A percentile compares a stretch with the other conserved stretches of the same genome.
Evolutionary conservation across 768 basidiomycete species (phyloP).

Genomic region (Pleurotus platypus): DNA sequence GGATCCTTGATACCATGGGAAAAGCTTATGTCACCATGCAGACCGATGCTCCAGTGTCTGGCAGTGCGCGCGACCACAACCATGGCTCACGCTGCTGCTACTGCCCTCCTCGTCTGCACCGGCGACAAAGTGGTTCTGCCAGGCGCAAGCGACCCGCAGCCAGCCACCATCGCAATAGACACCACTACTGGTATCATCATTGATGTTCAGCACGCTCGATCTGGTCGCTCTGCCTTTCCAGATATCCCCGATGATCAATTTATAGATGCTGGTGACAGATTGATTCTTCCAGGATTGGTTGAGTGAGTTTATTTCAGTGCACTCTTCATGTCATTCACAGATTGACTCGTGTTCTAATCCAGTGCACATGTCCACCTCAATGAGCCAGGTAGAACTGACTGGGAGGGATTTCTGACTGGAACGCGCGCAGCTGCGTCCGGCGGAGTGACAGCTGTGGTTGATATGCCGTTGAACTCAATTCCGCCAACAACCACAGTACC

Average conservation of each 20-base stretch:
- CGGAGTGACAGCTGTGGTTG: constrained; percentile 92
- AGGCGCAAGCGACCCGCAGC: constrained; percentile 37
- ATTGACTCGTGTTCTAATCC: constrained; percentile 10
- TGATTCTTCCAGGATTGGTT: constrained; percentile 75
- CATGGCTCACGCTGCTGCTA: not conserved
- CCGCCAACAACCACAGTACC: constrained; percentile 89
- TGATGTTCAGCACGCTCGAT: constrained; percentile 35
- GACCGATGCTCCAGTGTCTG: constrained; percentile 19
- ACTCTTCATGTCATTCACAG: not conserved
- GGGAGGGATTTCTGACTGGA: constrained; percentile 95
- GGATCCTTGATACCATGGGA: not conserved
- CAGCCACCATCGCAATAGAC: constrained; percentile 68
- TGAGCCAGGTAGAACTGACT: constrained; percentile 88
- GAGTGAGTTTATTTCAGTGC: constrained; percentile 47
- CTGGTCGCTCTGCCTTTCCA: constrained; percentile 25
- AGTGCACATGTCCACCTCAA: constrained; percentile 93
- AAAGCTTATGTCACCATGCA: constrained; percentile 4
- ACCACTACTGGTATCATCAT: constrained; percentile 55
- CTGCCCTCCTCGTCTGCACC: constrained; percentile 34
- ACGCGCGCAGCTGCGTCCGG: constrained; percentile 88
- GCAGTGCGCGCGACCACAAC: constrained; percentile 11
- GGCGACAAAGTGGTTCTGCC: constrained; percentile 60
- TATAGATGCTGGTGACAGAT: constrained; percentile 55
- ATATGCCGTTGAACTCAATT: constrained; percentile 98
- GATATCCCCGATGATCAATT: constrained; percentile 29